Conservation (phyloP, 73 alveolate genomes). For the Uronychia setigera region DNA sequence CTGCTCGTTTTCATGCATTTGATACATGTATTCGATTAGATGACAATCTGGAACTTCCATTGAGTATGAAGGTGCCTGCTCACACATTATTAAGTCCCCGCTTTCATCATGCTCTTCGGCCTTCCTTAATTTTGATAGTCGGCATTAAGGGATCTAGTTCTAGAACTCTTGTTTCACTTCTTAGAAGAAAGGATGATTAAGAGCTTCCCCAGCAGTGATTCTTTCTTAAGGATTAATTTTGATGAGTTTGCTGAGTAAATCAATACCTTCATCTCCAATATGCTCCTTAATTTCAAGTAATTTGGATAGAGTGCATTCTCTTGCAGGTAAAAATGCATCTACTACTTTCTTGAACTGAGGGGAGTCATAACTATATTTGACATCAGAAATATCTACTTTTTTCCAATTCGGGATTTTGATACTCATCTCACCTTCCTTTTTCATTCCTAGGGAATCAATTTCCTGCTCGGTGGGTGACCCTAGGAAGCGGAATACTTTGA, state of each 20-base stretch:
- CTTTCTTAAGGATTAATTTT: conserved; percentile 67
- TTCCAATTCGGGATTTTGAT: conserved; percentile 80
- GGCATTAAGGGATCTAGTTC: not conserved
- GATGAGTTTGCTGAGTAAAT: conserved; percentile 61
- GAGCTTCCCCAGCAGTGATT: conserved; percentile 64
- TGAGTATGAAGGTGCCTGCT: not conserved
- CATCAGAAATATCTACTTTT: conserved; percentile 49
- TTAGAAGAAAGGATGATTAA: conserved; percentile 76
- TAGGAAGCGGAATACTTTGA: conserved; percentile 73
- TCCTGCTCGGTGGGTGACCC: conserved; percentile 46
- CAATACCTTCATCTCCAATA: conserved; percentile 76
- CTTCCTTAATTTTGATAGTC: not conserved
- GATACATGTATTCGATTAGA: not conserved
- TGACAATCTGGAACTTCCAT: not conserved
- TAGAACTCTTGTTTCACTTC: not conserved
- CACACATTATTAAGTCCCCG: not conserved
- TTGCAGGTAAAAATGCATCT: conserved; percentile 58
- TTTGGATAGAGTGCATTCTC: conserved; percentile 53
- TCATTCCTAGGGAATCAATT: not conserved
- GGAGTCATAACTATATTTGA: conserved; percentile 29
- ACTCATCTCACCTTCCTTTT: conserved; percentile 17
- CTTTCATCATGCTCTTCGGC: not conserved
- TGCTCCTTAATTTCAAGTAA: conserved; percentile 58
- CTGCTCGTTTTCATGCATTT: not conserved
- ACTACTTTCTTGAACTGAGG: conserved; percentile 48